Evolutionary conservation across 768 basidiomycete species (phyloP), one percentile per base, ranked within the genome.

Genomic region (Hypholoma fasciculare): DNA sequence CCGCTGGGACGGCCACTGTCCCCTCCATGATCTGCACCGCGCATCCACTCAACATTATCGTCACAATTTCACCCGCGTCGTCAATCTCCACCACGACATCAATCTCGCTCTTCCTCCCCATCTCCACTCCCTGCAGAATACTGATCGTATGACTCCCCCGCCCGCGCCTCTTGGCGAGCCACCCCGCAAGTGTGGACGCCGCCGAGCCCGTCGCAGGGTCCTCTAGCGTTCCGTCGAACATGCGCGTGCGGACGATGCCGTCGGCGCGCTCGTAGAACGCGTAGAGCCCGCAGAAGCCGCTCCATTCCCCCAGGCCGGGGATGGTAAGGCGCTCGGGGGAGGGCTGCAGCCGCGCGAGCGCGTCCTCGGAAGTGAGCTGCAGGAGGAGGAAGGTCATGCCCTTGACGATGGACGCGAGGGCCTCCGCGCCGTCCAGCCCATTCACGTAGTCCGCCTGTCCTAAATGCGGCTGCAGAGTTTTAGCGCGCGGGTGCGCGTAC

Each of bases 121-220:
- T 79, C 60, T 81, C 79, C 1, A 79, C 74, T 0, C 80, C 79
- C 57, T 80, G 80, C 7, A 75, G 56, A 54, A 81, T 70, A 7
- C 73, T 63, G 48, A 78, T 66, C 53, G 44, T 64, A 66, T 74
- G 77, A n/a, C 43, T 66, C 1, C 78, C 77, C 5, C 61, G 61
- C 1, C 77, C 77, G 23, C 70, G 74, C 46, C 65, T 67, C 57
- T 62, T 65, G 7, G 68, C 78, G 34, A 80, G 65, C 68, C 71
- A 78, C 37, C 77, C 78, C 7, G 65, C 72, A 12, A 81, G 68
- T 34, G 79, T 76, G 34, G 75, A 75, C 11, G 78, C 78, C 8
- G 79, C 80, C 0, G 77, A 77, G 1, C 80, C 79, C 23, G 79
- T 80, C 4, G 78, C 80, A 2, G 79, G 76, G 58, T 81, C 79